Evolutionary conservation across 2,329 filamentous ascomycete species (phyloP).

Genomic region (Fusarium anthophilum): DNA sequence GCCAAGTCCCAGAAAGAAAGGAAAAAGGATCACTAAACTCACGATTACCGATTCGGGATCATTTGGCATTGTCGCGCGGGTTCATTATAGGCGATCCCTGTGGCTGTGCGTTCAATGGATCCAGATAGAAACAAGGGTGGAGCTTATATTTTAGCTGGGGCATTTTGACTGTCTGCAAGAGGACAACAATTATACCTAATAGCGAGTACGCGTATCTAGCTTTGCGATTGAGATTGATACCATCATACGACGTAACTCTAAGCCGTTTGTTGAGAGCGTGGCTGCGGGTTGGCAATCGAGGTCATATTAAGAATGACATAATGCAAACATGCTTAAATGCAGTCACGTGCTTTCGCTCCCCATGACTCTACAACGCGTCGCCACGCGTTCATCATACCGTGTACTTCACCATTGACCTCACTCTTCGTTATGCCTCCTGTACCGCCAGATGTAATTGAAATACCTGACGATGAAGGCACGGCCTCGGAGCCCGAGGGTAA

Average conservation of each 20-base stretch:
- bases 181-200: neutral
- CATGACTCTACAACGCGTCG: slow-evolving; percentile 11
- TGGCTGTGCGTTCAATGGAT: slow-evolving; percentile 23
- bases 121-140: neutral
- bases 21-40: neutral
- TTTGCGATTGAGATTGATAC: neutral
- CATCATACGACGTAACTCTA: neutral
- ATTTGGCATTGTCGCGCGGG: neutral
- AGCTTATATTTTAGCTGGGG: neutral
- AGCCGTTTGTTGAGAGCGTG: neutral
- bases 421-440: slow-evolving; percentile 22
- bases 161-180: neutral
- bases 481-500: slow-evolving; percentile 34
- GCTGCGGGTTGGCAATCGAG: neutral
- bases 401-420: neutral
- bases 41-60: slow-evolving; percentile 11
- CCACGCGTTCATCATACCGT: slow-evolving; percentile 15
- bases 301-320: neutral
- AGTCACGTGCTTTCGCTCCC: slow-evolving; percentile 41
- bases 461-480: slow-evolving; percentile 39
- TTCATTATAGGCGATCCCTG: neutral
- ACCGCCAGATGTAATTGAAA: slow-evolving; percentile 38
- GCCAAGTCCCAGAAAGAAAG: neutral
- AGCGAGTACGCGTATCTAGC: neutral
- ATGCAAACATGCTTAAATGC: neutral